Percentiles rank a stretch among this genome's conserved stretches.
phyloP scores from a whole-genome alignment of 495 filamentous ascomycete genomes.

The Aspergillus diversus region DNA sequence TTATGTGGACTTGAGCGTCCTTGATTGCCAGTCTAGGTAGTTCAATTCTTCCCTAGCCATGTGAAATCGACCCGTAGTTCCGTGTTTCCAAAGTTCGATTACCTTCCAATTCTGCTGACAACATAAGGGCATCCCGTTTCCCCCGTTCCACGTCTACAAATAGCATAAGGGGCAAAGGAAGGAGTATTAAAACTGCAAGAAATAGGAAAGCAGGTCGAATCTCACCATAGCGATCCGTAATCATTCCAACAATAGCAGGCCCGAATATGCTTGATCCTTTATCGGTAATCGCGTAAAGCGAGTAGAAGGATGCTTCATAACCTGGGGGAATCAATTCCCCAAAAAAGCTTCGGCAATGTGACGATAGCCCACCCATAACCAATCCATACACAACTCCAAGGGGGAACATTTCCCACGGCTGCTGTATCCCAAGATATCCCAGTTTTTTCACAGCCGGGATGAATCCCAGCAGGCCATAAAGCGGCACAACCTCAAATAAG shows the following conservation, averaged over 20 bases:
- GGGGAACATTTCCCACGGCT: conserved; percentile 97
- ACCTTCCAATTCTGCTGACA: conserved; percentile 68
- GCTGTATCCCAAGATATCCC: conserved; percentile 83
- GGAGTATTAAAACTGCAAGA: conserved; percentile 76
- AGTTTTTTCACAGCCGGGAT: conserved; percentile 75
- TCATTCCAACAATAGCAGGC: conserved; percentile 87
- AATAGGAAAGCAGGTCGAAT: conserved; percentile 96
- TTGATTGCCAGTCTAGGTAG: neutral
- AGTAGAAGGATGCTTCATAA: conserved; percentile 94
- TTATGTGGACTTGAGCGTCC: neutral
- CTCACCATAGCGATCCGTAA: conserved; percentile 86
- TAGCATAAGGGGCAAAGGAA: conserved; percentile 82
- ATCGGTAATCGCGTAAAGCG: conserved; percentile 95
- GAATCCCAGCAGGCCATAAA: conserved; percentile 91
- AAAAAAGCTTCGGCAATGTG: conserved; percentile 90
- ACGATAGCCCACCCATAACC: conserved; percentile 89
- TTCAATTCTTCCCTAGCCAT: neutral
- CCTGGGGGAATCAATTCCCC: conserved; percentile 92
- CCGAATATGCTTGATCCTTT: conserved; percentile 96
- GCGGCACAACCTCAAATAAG: conserved; percentile 87
- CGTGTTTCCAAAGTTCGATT: conserved; percentile 19
- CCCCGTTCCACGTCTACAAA: conserved; percentile 90
- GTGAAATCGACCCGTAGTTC: conserved; percentile 32
- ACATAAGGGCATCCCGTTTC: conserved; percentile 70
- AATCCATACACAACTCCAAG: conserved; percentile 89